Evolutionary conservation across 768 basidiomycete species (phyloP), one percentile per base, ranked within the genome.

Genomic region (Coprinellus aureogranulatus): DNA sequence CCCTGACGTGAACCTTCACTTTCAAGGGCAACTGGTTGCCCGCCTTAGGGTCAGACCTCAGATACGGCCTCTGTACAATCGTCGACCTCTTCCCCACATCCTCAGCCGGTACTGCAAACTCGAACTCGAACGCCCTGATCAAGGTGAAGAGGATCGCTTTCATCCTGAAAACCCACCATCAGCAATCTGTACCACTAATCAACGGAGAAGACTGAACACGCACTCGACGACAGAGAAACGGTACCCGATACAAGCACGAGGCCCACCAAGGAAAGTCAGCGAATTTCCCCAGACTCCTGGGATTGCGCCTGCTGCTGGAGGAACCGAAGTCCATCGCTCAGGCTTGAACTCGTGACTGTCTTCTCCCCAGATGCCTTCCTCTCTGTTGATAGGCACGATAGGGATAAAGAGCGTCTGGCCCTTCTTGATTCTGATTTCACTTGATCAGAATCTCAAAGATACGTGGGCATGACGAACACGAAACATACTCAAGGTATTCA

Each of bases 301-400:
- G 26, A 88, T 70, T 1, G 61, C 61, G 3, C 65, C 61, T 3
- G 72, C 76, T 3, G 70, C 72, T 11, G 79, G 75, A 0, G 85
- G 82, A 18, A 76, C 26, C 4, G 74, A 62, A 14, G 68, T 64
- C 87, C 88, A 89, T 0, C 88, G 77, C 60, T 88, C 86, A 0
- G 88, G 88, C 58, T 86, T 89, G 60, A 88, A 90, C 44, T 83
- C 79, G 26, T 58, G 54, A 0, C 84, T 78, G 64, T 89, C 86
- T 18, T 79, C 74, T 12, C 88, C 88, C 85, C 86, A 89, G 1
- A 87, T 63, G 5, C 66, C 69, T 60, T 75, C 73, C 14, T 76
- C 74, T 11, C 78, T 70, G 63, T 90, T 85, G 37, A 88, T 58
- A 1, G 71, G 68, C 0, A 77, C 45, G 40, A 88, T 82, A 0